phyloP scores from a whole-genome alignment of 2,329 filamentous ascomycete species.

The Didymella pomorum region DNA sequence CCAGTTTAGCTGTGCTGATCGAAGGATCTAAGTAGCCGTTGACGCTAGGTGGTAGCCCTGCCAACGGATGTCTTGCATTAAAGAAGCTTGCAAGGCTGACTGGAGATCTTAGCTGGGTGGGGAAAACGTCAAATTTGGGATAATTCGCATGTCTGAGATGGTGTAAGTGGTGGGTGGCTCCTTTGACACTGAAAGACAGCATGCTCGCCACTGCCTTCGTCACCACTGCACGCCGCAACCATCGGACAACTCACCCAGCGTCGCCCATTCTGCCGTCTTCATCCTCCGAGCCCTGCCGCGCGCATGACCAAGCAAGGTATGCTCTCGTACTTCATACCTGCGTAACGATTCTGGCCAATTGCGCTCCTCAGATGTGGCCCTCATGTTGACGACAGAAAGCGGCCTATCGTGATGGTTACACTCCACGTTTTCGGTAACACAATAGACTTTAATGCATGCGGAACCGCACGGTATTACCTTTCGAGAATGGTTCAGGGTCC shows the following conservation, averaged over 20 bases:
- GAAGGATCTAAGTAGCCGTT: constrained; percentile 16
- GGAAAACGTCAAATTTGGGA: constrained; percentile 3
- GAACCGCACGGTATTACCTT: constrained; percentile 13
- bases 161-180: neutral
- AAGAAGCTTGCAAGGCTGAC: constrained; percentile 11
- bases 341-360: constrained; percentile 19
- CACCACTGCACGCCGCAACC: constrained; percentile 11
- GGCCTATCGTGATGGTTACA: constrained; percentile 10
- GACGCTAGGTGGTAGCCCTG: constrained; percentile 17
- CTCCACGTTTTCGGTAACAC: constrained; percentile 13
- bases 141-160: constrained; percentile 2
- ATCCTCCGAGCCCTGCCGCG: constrained; percentile 10
- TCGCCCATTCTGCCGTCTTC: constrained; percentile 9
- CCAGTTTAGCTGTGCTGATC: constrained; percentile 21
- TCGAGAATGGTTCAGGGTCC: constrained; percentile 8
- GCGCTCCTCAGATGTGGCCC: constrained; percentile 5
- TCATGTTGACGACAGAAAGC: constrained; percentile 13
- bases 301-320: constrained; percentile 21
- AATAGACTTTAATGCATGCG: constrained; percentile 13
- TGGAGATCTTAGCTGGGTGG: constrained; percentile 12
- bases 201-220: constrained; percentile 2
- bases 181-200: constrained; percentile 9
- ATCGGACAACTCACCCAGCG: constrained; percentile 15
- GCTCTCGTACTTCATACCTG: constrained; percentile 13
- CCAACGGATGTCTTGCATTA: constrained; percentile 18